Percentiles rank a stretch among this genome's conserved stretches.
Conservation (phyloP, 805 yeast genomes). For the Wickerhamiella parazyma region DNA sequence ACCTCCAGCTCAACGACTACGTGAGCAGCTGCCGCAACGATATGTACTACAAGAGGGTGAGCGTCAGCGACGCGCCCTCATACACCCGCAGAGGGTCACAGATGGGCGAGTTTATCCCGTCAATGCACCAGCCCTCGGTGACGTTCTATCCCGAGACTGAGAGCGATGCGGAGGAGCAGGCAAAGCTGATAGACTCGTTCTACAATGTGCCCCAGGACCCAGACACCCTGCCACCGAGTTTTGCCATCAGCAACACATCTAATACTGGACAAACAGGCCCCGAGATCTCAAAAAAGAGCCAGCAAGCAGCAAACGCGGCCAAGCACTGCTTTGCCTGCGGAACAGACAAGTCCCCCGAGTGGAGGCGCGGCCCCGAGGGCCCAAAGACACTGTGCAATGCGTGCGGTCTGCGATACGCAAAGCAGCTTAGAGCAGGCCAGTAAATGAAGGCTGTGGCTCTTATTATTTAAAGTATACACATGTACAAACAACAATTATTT, state of each 20-base stretch:
- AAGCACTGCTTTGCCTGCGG: conserved; percentile 54
- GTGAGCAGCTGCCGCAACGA: conserved; percentile 8
- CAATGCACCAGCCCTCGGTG: conserved; percentile 9
- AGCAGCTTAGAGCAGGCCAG: conserved; percentile 20
- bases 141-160: background rate
- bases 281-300: background rate
- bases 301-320: background rate
- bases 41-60: background rate
- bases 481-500: background rate
- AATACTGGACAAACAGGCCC: conserved; percentile 7
- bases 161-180: background rate
- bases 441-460: background rate
- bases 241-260: conserved; percentile 5
- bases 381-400: conserved; percentile 79
- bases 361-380: conserved; percentile 86
- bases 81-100: conserved; percentile 1
- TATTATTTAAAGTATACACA: background rate
- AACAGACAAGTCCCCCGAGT: conserved; percentile 68
- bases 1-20: conserved; percentile 4
- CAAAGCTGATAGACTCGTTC: conserved; percentile 3
- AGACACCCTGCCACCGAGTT: conserved; percentile 6
- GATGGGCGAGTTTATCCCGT: conserved; percentile 10
- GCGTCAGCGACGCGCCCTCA: background rate
- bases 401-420: conserved; percentile 56
- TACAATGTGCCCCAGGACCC: conserved; percentile 6